Evolutionary conservation across 2,329 filamentous ascomycete species (phyloP).

Genomic region (Purpureocillium takamizusanense): DNA sequence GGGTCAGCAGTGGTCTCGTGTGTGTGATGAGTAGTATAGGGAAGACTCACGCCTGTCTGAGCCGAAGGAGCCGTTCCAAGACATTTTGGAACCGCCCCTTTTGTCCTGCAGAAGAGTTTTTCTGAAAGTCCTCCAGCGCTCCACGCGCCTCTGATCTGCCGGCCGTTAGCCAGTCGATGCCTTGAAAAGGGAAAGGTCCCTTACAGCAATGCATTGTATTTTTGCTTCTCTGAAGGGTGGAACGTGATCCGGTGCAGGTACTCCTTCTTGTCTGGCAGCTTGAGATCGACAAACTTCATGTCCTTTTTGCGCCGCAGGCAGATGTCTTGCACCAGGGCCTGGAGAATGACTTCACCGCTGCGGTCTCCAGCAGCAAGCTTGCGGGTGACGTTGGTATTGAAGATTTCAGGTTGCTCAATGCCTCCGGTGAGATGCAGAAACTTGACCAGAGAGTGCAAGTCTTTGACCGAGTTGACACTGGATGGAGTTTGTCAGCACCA

Average conservation of each 20-base stretch:
- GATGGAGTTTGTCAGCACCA: not conserved
- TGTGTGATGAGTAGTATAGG: not conserved
- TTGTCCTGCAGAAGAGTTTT: conserved; percentile 29
- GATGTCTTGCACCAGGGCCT: conserved; percentile 70
- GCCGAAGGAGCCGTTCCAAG: conserved; percentile 70
- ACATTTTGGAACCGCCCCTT: conserved; percentile 60
- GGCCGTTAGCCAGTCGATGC: conserved; percentile 12
- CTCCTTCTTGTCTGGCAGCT: conserved; percentile 67
- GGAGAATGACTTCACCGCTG: conserved; percentile 55
- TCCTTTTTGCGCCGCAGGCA: conserved; percentile 78
- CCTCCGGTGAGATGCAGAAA: conserved; percentile 72
- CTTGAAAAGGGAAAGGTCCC: conserved; percentile 15
- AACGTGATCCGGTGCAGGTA: conserved; percentile 70
- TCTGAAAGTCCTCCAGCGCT: conserved; percentile 52
- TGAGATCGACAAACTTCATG: conserved; percentile 79
- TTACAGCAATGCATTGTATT: conserved; percentile 66
- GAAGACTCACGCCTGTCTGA: conserved; percentile 57
- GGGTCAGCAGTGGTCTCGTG: not conserved
- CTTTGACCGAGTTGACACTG: conserved; percentile 68
- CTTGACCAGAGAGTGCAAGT: conserved; percentile 70
- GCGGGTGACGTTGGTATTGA: conserved; percentile 54
- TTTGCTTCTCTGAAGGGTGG: conserved; percentile 61
- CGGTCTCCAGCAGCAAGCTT: conserved; percentile 51
- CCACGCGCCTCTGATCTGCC: conserved; percentile 63
- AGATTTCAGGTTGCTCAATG: conserved; percentile 62